These are phyloP conservation scores for Avena atlantica DNA, from an alignment of 176 grass and related monocot genomes.

Conservation along the genomic window DNA sequence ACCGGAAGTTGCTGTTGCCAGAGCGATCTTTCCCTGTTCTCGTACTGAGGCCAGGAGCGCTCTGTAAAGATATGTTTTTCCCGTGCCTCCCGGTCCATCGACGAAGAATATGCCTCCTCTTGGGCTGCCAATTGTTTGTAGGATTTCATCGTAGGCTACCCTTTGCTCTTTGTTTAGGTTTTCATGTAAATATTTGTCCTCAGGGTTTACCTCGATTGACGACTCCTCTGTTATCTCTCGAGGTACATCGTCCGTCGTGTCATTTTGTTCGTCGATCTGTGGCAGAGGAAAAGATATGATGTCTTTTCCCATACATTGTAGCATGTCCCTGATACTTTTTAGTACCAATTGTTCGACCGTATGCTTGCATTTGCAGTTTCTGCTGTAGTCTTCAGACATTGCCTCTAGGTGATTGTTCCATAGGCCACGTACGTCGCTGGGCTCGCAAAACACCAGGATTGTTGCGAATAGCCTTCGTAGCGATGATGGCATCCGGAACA, in stretches of 20 bases:
- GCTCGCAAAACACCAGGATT: too few relatives aligned
- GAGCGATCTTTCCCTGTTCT: not conserved
- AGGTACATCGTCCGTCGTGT: not conserved
- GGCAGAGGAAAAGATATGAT: too few relatives aligned
- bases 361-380: too few relatives aligned
- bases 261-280: not conserved
- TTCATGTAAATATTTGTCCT: not conserved
- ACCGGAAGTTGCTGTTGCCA: not conserved
- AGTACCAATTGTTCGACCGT: too few relatives aligned
- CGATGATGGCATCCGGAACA: not conserved
- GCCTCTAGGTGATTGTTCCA: not conserved
- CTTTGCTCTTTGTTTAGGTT: not conserved
- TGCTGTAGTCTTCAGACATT: too few relatives aligned
- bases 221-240: not conserved
- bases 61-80: too few relatives aligned
- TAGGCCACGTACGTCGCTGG: not conserved
- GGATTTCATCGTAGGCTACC: too few relatives aligned
- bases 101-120: too few relatives aligned
- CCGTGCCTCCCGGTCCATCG: too few relatives aligned
- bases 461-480: not conserved
- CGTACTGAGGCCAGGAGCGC: not conserved
- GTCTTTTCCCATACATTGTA: too few relatives aligned
- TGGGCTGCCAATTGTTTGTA: too few relatives aligned
- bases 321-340: too few relatives aligned
- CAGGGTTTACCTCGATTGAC: not conserved